phyloP scores from a whole-genome alignment of 176 grass and related monocot species.

The Hsuehochloa calcarea region DNA sequence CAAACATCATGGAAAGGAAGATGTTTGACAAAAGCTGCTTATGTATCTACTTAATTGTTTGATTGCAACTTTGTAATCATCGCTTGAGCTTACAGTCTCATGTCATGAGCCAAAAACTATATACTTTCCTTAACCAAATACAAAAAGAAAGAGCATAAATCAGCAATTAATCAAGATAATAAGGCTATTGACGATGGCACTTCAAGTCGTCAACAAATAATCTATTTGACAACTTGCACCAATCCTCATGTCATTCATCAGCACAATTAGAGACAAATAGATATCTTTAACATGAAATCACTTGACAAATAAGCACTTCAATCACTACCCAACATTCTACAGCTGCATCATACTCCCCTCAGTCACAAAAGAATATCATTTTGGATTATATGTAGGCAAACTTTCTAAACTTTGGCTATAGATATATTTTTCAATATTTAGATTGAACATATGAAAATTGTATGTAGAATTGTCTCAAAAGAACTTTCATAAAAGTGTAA shows the following conservation, averaged over 20 bases:
- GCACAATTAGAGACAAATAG: neutral
- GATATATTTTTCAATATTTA: too few species aligned
- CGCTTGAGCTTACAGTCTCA: neutral
- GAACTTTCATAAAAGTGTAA: too few species aligned
- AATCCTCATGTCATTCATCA: slow-evolving; percentile 1
- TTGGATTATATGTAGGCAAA: too few species aligned
- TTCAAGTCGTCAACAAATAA: neutral
- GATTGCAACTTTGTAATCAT: neutral
- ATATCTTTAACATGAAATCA: neutral
- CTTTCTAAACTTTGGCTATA: too few species aligned
- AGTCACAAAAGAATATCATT: too few species aligned
- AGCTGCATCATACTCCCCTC: neutral
- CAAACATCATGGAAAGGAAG: neutral
- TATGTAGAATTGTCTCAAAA: too few species aligned
- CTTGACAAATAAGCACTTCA: neutral
- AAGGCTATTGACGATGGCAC: neutral
- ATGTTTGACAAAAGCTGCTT: neutral
- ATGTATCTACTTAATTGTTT: slow-evolving; percentile 2
- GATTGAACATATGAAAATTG: too few species aligned
- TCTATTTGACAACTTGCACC: neutral
- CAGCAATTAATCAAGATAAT: slow-evolving; percentile 1
- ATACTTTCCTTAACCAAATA: neutral
- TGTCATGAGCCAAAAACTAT: neutral
- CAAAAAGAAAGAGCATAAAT: slow-evolving; percentile 7
- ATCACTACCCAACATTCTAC: neutral